Evolutionary conservation across 345 rosid genomes (phyloP), one percentile per base, ranked within the genome.

Genomic region (Aquilaria sinensis): DNA sequence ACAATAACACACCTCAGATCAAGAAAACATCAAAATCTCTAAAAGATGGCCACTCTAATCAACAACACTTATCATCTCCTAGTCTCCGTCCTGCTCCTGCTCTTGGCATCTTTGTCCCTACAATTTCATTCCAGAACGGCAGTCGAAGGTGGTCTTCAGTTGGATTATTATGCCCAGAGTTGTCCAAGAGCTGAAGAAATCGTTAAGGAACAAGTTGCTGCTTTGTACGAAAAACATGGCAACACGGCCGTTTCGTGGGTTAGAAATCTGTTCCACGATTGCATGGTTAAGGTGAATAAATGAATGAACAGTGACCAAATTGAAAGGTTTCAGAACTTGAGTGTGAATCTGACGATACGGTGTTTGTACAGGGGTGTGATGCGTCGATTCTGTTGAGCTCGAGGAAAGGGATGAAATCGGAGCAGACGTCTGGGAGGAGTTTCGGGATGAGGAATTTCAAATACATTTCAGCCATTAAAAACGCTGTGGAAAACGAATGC

Each of bases 391-490:
- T 93, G 64, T 57, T 93, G 57, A 85, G 81, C 70, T 72, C 86
- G 8, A 71, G 53, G 30, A 64, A 30, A 3, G 85, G 87, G 31
- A 73, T 85, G 0, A 75, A 77, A 63, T 86, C 92, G 3, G 94
- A 90, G 72, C 84, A 93, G 67, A 58, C 50, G 5, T 76, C 97
- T 1, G 47, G 23, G 0, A 76, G 85, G 68, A 90, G 96, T 71
- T 75, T 93, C n/a, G 98, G 98, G 41, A 87, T 90, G 97, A 85
- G 90, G 50, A 86, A 85, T 58, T 93, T 93, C 69, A 90, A 87
- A 78, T 87, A 89, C 51, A 83, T 90, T n/a, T 68, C 62, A 51
- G 64, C 83, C 12, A 90, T 93, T 66, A 90, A 93, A 72, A 77
- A 66, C 12, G 98, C 96, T n/a, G 73, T 93, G 0, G 97, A 93